These are phyloP conservation scores for Cucurbitaria berberidis DNA, from an alignment of 2,329 filamentous ascomycete genomes.

Conservation along the genomic window DNA sequence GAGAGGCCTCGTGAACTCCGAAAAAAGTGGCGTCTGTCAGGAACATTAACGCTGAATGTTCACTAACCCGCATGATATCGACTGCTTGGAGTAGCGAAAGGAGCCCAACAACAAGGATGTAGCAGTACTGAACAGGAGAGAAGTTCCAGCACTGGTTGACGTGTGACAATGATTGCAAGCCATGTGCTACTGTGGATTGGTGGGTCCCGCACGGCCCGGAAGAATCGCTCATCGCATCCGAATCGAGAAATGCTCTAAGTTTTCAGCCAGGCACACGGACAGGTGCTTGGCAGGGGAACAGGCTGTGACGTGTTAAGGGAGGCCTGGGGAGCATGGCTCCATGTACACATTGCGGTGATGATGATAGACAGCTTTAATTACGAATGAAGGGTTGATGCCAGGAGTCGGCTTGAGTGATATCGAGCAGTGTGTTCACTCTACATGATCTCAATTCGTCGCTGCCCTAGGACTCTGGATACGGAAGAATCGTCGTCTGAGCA, in stretches of 20 bases:
- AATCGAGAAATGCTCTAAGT: conserved; percentile 15
- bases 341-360: neutral
- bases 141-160: conserved; percentile 4
- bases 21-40: conserved; percentile 1
- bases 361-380: neutral
- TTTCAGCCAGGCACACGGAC: conserved; percentile 17
- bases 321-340: neutral
- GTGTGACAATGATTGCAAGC: conserved; percentile 21
- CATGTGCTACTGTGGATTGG: conserved; percentile 16
- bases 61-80: neutral
- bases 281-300: conserved; percentile 16
- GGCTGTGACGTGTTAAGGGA: conserved; percentile 10
- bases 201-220: conserved; percentile 10
- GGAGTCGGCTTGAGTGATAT: too few relatives aligned
- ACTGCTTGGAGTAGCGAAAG: too few relatives aligned
- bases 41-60: neutral
- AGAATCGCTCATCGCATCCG: conserved; percentile 14
- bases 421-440: neutral
- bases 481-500: neutral
- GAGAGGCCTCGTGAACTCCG: conserved; percentile 20
- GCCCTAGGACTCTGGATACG: neutral
- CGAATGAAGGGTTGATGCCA: too few relatives aligned
- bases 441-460: neutral
- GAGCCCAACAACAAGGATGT: neutral
- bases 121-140: neutral